Evolutionary conservation across 2,329 filamentous ascomycete species (phyloP).

Genomic region (Beauveria varroae): DNA sequence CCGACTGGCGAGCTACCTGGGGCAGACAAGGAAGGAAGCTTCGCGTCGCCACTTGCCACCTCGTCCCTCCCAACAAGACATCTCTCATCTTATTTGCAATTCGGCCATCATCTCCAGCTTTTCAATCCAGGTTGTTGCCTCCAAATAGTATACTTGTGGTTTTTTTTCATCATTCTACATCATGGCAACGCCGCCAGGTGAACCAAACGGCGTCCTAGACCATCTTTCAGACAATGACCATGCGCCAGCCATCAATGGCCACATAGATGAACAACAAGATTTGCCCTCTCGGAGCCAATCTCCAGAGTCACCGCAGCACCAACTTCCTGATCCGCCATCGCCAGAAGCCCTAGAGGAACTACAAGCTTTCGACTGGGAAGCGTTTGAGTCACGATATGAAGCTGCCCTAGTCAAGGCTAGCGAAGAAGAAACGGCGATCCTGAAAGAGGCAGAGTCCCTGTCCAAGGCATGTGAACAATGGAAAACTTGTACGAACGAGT

Average conservation of each 20-base stretch:
- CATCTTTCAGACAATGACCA: background rate
- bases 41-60: background rate
- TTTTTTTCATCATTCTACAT: background rate
- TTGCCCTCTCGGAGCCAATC: background rate
- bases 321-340: background rate
- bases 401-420: constrained; percentile 56
- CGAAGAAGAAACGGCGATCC: constrained; percentile 54
- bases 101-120: background rate
- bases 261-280: background rate
- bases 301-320: background rate
- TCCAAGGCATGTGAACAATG: constrained; percentile 43
- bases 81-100: background rate
- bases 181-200: constrained; percentile 2
- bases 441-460: constrained; percentile 60
- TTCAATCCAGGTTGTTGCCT: too few relatives aligned
- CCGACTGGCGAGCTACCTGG: background rate
- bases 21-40: background rate
- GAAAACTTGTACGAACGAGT: background rate
- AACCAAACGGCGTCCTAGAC: constrained; percentile 1
- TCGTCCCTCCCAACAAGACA: background rate
- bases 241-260: constrained; percentile 2
- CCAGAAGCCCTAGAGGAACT: constrained; percentile 4
- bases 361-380: constrained; percentile 62
- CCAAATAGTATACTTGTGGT: background rate
- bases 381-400: constrained; percentile 65